Conservation (phyloP, 2,329 filamentous ascomycete species). For the Fusarium verticillioides region DNA sequence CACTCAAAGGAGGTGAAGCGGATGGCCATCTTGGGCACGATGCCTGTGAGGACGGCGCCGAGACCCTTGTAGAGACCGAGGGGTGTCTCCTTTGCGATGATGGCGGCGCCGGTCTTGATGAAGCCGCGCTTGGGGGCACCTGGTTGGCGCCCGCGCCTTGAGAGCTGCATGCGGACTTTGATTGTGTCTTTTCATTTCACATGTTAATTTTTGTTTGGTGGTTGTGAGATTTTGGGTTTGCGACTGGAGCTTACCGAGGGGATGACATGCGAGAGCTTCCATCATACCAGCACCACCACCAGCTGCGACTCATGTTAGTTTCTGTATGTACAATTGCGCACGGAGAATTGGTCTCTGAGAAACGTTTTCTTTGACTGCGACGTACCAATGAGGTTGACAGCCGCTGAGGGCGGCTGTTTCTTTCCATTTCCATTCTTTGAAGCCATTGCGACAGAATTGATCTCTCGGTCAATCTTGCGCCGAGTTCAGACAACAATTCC, state of each 20-base stretch:
- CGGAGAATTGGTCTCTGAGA: background rate
- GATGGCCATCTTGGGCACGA: slow-evolving; percentile 99
- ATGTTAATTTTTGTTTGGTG: slow-evolving; percentile 3
- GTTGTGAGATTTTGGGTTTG: background rate
- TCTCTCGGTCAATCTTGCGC: background rate
- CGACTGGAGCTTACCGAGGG: slow-evolving; percentile 72
- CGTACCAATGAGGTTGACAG: slow-evolving; percentile 90
- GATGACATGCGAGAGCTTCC: slow-evolving; percentile 96
- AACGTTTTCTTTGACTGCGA: slow-evolving; percentile 10
- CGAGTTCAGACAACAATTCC: background rate
- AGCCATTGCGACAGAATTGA: slow-evolving; percentile 47
- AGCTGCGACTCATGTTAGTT: slow-evolving; percentile 63
- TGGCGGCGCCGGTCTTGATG: slow-evolving; percentile 84
- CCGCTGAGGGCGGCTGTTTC: slow-evolving; percentile 85
- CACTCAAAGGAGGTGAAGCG: slow-evolving; percentile 97
- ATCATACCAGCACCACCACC: slow-evolving; percentile 99
- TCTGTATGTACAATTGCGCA: background rate
- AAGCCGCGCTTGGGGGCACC: slow-evolving; percentile 91
- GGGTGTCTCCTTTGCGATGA: slow-evolving; percentile 89
- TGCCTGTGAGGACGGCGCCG: slow-evolving; percentile 95
- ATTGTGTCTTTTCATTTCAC: slow-evolving; percentile 76
- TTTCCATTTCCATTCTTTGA: slow-evolving; percentile 48
- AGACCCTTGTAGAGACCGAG: slow-evolving; percentile 96
- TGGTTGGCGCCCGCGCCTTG: slow-evolving; percentile 81
- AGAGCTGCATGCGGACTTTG: slow-evolving; percentile 99